phyloP scores from a whole-genome alignment of 768 basidiomycete species.

The Jaapia argillacea region DNA sequence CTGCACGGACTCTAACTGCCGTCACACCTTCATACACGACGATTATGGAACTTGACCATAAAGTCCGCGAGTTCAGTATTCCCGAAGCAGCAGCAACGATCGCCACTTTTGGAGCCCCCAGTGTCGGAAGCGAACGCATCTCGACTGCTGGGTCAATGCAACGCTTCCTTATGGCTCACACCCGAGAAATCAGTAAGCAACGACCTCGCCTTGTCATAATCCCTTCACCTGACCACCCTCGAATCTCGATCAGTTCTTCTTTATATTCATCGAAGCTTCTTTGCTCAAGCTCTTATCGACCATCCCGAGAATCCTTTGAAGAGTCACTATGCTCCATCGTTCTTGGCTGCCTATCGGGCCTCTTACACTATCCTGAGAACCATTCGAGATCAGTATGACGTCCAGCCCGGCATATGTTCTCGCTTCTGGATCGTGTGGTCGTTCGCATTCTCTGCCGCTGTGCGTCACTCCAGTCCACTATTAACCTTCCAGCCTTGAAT shows the following conservation, averaged over 20 bases:
- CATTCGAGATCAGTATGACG: slow-evolving; percentile 35
- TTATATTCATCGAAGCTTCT: slow-evolving; percentile 59
- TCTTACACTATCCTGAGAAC: slow-evolving; percentile 47
- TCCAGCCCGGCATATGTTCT: slow-evolving; percentile 35
- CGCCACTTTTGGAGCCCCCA: slow-evolving; percentile 13
- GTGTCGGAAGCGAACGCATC: slow-evolving; percentile 9
- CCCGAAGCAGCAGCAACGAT: slow-evolving; percentile 33
- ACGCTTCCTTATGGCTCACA: slow-evolving; percentile 25
- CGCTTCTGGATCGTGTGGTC: slow-evolving; percentile 60
- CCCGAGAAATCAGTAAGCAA: slow-evolving; percentile 25
- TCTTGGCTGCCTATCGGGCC: slow-evolving; percentile 51
- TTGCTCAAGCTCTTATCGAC: slow-evolving; percentile 63
- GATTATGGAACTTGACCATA: slow-evolving; percentile 58
- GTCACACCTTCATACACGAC: slow-evolving; percentile 55
- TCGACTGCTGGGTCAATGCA: slow-evolving; percentile 25
- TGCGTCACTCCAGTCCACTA: too few relatives aligned
- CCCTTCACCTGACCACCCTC: not conserved
- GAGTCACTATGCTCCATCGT: slow-evolving; percentile 54
- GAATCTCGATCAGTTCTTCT: slow-evolving; percentile 29
- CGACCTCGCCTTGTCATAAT: not conserved
- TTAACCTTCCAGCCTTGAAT: too few relatives aligned
- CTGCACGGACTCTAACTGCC: slow-evolving; percentile 48
- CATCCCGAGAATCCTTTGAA: slow-evolving; percentile 57
- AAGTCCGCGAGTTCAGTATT: slow-evolving; percentile 56
- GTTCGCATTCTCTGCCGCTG: slow-evolving; percentile 44